A percentile compares a stretch with the other conserved stretches of the same genome.
phyloP scores from a whole-genome alignment of 2,329 filamentous ascomycete genomes.

The Paecilomyces sp. region DNA sequence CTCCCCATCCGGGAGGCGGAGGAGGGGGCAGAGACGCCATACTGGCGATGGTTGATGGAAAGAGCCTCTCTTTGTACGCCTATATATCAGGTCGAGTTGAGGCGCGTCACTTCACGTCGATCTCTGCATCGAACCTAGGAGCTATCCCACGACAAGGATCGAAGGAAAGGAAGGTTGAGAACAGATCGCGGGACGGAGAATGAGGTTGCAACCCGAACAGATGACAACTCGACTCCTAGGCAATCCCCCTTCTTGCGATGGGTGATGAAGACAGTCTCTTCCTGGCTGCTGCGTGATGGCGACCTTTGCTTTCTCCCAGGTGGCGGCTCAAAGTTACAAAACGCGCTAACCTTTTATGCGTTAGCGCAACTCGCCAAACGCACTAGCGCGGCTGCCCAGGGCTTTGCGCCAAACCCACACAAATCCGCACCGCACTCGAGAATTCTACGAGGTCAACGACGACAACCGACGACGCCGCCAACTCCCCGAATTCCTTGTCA shows the following conservation, averaged over 20 bases:
- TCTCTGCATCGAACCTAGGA: slow-evolving; percentile 14
- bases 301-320: slow-evolving; percentile 12
- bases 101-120: slow-evolving; percentile 11
- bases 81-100: slow-evolving; percentile 25
- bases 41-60: slow-evolving; percentile 19
- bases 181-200: slow-evolving; percentile 3
- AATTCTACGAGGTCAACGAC: slow-evolving; percentile 36
- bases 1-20: slow-evolving; percentile 61
- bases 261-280: slow-evolving; percentile 2
- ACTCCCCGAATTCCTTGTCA: slow-evolving; percentile 32
- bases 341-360: slow-evolving; percentile 14
- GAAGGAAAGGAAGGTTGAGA: background rate
- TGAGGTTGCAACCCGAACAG: slow-evolving; percentile 9
- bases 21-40: slow-evolving; percentile 59
- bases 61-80: slow-evolving; percentile 7
- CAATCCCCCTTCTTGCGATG: slow-evolving; percentile 21
- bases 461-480: slow-evolving; percentile 35
- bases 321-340: slow-evolving; percentile 23
- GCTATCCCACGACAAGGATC: slow-evolving; percentile 9
- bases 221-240: slow-evolving; percentile 13
- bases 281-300: slow-evolving; percentile 3
- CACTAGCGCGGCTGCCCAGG: slow-evolving; percentile 28
- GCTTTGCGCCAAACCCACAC: slow-evolving; percentile 37
- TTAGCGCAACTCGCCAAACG: slow-evolving; percentile 31
- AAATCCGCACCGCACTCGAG: slow-evolving; percentile 32